Evolutionary conservation across 2,329 filamentous ascomycete species (phyloP), one percentile per base, ranked within the genome.

Genomic region (Helotiales sp.): DNA sequence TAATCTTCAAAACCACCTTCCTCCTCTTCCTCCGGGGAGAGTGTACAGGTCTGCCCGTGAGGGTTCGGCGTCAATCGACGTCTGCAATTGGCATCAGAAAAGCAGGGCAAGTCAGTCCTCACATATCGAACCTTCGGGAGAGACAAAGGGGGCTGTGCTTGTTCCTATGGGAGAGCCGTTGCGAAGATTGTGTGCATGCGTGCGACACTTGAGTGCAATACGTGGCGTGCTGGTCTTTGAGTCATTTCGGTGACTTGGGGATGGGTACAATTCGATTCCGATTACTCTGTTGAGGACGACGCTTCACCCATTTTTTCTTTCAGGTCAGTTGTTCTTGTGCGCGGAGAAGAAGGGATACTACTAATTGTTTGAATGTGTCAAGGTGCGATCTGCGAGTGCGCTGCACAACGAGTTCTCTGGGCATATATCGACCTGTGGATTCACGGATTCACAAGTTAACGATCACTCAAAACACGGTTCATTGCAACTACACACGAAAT

Each of bases 31-130:
- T 76, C 72, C 71, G 74, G 70, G 70, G 62, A 67, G 72, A 71
- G 70, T 70, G 66, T n/a, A 74, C 68, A 72, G 79, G 78, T 80
- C 90, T 90, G 88, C 89, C 88, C 86, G 89, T 83, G 82, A 93
- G 89, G 90, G 89, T 82, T 88, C 88, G 84, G 84, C 89, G 89
- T 89, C 88, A 90, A 74, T 73, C 76, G 80, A 85, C 88, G 89
- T 84, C 81, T 90, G 90, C 88, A 91, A 85, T 81, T 79, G 90
- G 89, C 89, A 95, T 93, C 88, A 93, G 90, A 93, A 92, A 93
- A 82, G 88, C 88, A 89, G 86, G 84, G 76, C 64, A 66, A 55
- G 68, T 65, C 62, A 68, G 69, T 63, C 62, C 66, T 68, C 73
- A 68, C 58, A 65, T 70, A 68, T 64, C 66, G 48, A 51, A 52